Base-by-base conservation (phyloP, 306 rosid genomes). In the Erythrophleum fordii region DNA sequence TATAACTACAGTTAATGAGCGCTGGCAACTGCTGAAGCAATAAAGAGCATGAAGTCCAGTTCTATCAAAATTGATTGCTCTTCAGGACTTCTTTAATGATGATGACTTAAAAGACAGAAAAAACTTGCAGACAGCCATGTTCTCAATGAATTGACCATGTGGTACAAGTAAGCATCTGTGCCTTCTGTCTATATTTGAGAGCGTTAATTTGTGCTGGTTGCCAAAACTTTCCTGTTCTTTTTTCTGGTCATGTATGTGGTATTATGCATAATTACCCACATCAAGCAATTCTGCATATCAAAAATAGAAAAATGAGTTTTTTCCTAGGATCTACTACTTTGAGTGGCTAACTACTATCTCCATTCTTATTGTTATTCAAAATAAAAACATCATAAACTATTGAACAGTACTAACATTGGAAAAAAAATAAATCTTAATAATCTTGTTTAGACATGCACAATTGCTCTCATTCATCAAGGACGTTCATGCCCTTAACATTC, bases 1-100 rank as follows among this genome's bases (percentile, higher is more conserved):
- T 25, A 75, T 88, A 81, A 88, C 92, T 12, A 88, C 91, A 0
- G 86, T 90, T 53, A 90, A 90, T 4, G 94, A 79, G 92, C 92
- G 35, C 80, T 88, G 83, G 90, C 94, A 35, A 87, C 89, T 66
- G 91, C 94, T 11, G 89, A 89, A 49, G 91, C 91, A 20, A 88
- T 87, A 64, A 83, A 26, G 81, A 88, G 92, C 75, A 49, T 91
- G 59, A 85, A 81, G 80, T 64, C 84, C 58, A 70, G 73, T 48
- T 6, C 83, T 16, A 8, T 85, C 52, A 77, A 84, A 67, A 91
- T 88, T n/a, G 92, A 83, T 83, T 45, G 87, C 94, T 65, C 87
- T 88, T 77, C 94, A 88, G 82, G 92, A 90, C 81, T 87, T 83
- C 69, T 49, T 83, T 45, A n/a, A n/a, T n/a, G 46, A 69, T 52